phyloP scores from a whole-genome alignment of 345 rosid species.

The Stellera chamaejasme region DNA sequence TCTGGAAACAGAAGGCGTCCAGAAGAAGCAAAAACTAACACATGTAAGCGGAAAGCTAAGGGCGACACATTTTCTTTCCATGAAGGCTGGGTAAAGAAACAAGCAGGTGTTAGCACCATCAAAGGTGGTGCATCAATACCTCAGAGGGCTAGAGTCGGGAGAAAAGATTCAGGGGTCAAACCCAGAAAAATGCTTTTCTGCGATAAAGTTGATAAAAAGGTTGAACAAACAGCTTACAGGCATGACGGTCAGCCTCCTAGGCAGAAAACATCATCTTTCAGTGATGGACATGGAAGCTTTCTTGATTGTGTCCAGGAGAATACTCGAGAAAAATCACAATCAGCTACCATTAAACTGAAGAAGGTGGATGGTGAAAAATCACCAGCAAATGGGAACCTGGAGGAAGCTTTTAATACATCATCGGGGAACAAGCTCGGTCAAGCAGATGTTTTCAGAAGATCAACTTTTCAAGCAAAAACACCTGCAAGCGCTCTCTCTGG shows the following conservation, averaged over 20 bases:
- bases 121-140: conserved; percentile 28
- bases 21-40: conserved; percentile 16
- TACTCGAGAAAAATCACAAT: conserved; percentile 20
- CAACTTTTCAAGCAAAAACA: not conserved
- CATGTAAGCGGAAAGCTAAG: conserved; percentile 25
- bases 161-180: conserved; percentile 24
- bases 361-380: conserved; percentile 26
- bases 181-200: conserved; percentile 35
- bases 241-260: conserved; percentile 23
- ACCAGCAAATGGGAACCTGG: conserved; percentile 2
- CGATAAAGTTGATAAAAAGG: conserved; percentile 27
- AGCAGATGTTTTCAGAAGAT: conserved; percentile 22
- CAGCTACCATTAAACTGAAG: conserved; percentile 9
- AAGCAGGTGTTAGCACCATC: conserved; percentile 16
- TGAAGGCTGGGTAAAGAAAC: conserved; percentile 33
- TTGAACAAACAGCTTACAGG: conserved; percentile 26
- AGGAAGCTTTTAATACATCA: no score
- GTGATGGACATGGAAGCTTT: conserved; percentile 26
- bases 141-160: conserved; percentile 28
- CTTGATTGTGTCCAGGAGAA: conserved; percentile 21
- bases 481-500: no score
- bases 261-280: conserved; percentile 40
- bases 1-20: conserved; percentile 24
- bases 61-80: conserved; percentile 44
- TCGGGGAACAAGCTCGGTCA: conserved; percentile 23